phyloP scores from a whole-genome alignment of 2,329 filamentous ascomycete genomes.

The Apiospora hydei region DNA sequence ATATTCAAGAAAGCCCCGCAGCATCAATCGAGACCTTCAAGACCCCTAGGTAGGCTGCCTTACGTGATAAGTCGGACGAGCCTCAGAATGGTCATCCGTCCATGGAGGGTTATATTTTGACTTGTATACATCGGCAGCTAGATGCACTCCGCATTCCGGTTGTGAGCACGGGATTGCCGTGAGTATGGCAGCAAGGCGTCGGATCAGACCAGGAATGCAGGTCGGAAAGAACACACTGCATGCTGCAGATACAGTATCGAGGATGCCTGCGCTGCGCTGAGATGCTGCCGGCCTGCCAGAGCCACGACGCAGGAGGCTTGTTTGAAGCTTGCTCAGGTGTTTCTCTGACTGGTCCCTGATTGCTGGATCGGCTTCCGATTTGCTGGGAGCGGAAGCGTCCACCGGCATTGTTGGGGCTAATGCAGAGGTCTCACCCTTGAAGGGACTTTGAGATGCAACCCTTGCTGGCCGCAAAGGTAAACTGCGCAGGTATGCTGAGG shows the following conservation, averaged over 20 bases:
- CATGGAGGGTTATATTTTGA: background rate
- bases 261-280: background rate
- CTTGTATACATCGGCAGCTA: background rate
- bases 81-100: background rate
- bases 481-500: background rate
- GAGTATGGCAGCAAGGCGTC: background rate
- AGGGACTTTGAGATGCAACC: background rate
- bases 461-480: background rate
- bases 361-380: constrained; percentile 17
- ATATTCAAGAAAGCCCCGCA: background rate
- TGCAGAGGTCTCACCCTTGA: constrained; percentile 1
- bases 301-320: background rate
- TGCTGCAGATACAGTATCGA: background rate
- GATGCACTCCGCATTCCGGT: background rate
- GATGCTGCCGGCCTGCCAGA: background rate
- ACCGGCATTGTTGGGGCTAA: background rate
- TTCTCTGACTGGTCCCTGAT: constrained; percentile 20
- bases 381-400: constrained; percentile 1
- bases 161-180: background rate
- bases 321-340: constrained; percentile 8
- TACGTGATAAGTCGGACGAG: background rate
- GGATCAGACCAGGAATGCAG: background rate
- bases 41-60: background rate
- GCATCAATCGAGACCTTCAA: background rate
- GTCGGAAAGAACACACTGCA: background rate